Evolutionary conservation across 176 grass and related monocot species (phyloP).

Genomic region (Aechmea fasciata): DNA sequence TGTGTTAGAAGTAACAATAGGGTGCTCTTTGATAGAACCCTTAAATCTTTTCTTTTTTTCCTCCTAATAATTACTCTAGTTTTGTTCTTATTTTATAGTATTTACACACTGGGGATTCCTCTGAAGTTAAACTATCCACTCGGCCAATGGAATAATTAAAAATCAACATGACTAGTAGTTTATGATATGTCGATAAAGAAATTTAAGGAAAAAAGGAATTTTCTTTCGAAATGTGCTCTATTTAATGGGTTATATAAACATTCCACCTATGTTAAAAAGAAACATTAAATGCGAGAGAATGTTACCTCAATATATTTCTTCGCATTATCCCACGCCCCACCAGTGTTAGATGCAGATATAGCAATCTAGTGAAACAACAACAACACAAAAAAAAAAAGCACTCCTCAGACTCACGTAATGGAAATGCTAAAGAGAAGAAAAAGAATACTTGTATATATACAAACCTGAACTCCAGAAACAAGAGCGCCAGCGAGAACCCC

Average conservation of each 20-base stretch:
- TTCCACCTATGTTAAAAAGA: background rate
- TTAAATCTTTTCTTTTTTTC: background rate
- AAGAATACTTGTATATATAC: background rate
- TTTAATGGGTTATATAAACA: background rate
- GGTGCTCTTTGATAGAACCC: background rate
- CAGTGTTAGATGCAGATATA: conserved; percentile 85
- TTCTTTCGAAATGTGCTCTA: background rate
- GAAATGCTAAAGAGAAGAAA: background rate
- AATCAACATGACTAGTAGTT: background rate
- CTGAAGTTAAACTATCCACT: no score
- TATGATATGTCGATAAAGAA: background rate
- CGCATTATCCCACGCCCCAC: conserved; percentile 86
- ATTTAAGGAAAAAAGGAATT: background rate
- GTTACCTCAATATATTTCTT: conserved; percentile 96
- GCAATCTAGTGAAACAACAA: conserved; percentile 41
- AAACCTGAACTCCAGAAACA: conserved; percentile 83
- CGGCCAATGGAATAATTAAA: background rate
- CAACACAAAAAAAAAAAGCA: background rate
- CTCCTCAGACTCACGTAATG: background rate
- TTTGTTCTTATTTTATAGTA: no score
- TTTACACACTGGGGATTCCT: no score
- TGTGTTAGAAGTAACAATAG: background rate
- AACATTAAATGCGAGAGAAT: background rate
- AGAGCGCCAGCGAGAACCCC: conserved; percentile 86
- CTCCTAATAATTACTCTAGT: no score